These are phyloP conservation scores for Geosmithia putterillii DNA, from an alignment of 2,329 filamentous ascomycete genomes.

Conservation along the genomic window DNA sequence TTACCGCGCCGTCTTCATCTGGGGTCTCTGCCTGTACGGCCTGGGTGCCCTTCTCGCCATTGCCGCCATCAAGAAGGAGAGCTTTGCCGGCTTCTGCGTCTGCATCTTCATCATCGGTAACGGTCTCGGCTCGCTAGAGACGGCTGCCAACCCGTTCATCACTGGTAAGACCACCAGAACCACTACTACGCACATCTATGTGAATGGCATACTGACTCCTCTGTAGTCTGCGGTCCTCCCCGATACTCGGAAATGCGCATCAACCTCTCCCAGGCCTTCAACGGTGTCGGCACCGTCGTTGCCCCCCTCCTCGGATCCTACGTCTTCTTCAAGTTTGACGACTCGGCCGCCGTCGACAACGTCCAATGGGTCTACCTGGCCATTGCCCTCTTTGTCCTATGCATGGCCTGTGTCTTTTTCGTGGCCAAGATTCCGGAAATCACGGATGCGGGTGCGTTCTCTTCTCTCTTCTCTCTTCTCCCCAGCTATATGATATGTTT, in stretches of 20 bases:
- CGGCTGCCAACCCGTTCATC: conserved; percentile 65
- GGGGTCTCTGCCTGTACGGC: conserved; percentile 55
- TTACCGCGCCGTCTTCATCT: conserved; percentile 57
- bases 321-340: conserved; percentile 56
- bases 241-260: conserved; percentile 62
- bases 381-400: conserved; percentile 58
- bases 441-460: conserved; percentile 31
- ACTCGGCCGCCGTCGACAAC: conserved; percentile 44
- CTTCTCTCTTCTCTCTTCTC: too few species aligned
- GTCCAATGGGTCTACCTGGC: conserved; percentile 70
- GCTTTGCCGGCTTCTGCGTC: conserved; percentile 63
- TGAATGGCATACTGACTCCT: background rate
- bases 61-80: conserved; percentile 44
- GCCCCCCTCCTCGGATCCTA: conserved; percentile 59
- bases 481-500: too few species aligned
- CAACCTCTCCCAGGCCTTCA: conserved; percentile 66
- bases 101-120: conserved; percentile 64
- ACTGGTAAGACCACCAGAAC: conserved; percentile 24
- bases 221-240: conserved; percentile 41
- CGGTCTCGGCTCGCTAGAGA: conserved; percentile 63
- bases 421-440: conserved; percentile 59
- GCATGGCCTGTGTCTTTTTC: conserved; percentile 55
- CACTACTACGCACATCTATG: background rate
- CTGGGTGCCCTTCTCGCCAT: conserved; percentile 45
- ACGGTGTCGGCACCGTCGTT: conserved; percentile 54